Percentiles rank a stretch among this genome's conserved stretches.
Evolutionary conservation across 2,329 filamentous ascomycete genomes (phyloP).

Genomic region (Bipolaris cookei): DNA sequence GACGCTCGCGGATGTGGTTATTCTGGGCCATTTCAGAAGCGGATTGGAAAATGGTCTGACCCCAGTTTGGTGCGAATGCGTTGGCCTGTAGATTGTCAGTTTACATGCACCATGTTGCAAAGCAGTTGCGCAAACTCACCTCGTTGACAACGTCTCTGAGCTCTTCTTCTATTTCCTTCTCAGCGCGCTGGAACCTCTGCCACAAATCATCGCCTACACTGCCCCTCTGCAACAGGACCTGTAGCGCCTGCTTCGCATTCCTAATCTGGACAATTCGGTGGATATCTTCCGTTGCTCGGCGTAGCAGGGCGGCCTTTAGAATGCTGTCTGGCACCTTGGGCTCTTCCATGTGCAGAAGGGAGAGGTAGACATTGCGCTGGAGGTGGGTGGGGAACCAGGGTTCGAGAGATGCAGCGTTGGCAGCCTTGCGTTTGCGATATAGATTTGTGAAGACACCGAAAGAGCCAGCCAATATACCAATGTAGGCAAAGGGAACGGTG

Average conservation of each 20-base stretch:
- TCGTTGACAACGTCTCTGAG: slow-evolving; percentile 91
- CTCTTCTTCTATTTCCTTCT: slow-evolving; percentile 98
- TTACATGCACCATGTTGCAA: not conserved
- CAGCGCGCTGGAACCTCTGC: slow-evolving; percentile 88
- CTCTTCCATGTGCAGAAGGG: slow-evolving; percentile 82
- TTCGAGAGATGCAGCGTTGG: slow-evolving; percentile 79
- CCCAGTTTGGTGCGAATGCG: slow-evolving; percentile 86
- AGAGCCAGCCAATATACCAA: slow-evolving; percentile 84
- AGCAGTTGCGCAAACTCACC: slow-evolving; percentile 59
- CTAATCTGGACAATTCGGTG: slow-evolving; percentile 87
- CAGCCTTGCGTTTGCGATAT: slow-evolving; percentile 88
- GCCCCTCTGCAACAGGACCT: slow-evolving; percentile 81
- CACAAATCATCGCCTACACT: slow-evolving; percentile 96
- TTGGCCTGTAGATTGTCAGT: slow-evolving; percentile 71
- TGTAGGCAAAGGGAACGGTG: slow-evolving; percentile 84
- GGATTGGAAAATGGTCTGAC: slow-evolving; percentile 93
- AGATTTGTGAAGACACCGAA: slow-evolving; percentile 90
- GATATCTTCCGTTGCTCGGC: slow-evolving; percentile 91
- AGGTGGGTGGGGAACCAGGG: slow-evolving; percentile 94
- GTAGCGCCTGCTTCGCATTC: slow-evolving; percentile 85
- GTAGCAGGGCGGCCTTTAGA: slow-evolving; percentile 84
- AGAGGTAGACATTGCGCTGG: slow-evolving; percentile 92
- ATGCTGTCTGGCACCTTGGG: slow-evolving; percentile 79
- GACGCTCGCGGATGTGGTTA: slow-evolving; percentile 72
- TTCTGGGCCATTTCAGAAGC: slow-evolving; percentile 96